Evolutionary conservation across 345 rosid genomes (phyloP).

Genomic region (Psidium friedrichsthalianum): DNA sequence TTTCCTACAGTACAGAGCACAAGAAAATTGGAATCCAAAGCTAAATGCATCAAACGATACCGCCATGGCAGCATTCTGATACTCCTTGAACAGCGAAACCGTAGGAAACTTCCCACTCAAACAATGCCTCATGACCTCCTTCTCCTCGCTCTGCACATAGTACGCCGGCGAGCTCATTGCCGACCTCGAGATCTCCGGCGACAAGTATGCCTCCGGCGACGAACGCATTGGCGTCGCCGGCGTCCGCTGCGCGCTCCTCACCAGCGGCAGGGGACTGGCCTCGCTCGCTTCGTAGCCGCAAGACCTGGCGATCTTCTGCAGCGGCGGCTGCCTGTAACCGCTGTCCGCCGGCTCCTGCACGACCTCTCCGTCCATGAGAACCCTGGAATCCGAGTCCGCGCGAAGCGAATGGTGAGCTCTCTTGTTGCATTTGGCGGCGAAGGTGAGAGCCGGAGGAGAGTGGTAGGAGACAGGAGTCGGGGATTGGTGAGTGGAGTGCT

Average conservation of each 20-base stretch:
- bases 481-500: constrained; percentile 40
- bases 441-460: constrained; percentile 25
- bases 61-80: constrained; percentile 85
- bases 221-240: constrained; percentile 11
- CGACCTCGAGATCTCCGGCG: constrained; percentile 48
- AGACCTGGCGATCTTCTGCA: constrained; percentile 42
- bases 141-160: constrained; percentile 25
- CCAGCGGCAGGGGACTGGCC: constrained; percentile 45
- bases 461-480: constrained; percentile 35
- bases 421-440: constrained; percentile 16
- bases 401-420: constrained; percentile 13
- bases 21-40: not conserved
- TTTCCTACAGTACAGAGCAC: not conserved
- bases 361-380: constrained; percentile 8
- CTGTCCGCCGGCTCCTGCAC: constrained; percentile 14
- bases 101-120: constrained; percentile 76
- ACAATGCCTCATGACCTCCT: constrained; percentile 49
- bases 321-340: not conserved
- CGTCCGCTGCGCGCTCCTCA: constrained; percentile 21
- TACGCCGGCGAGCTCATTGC: constrained; percentile 29
- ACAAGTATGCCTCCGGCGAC: constrained; percentile 63
- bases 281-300: constrained; percentile 37
- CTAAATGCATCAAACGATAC: constrained; percentile 15
- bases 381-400: constrained; percentile 5
- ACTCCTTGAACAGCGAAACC: constrained; percentile 78